Evolutionary conservation across 2,329 filamentous ascomycete genomes (phyloP).

Genomic region (Microsporum audouinii): DNA sequence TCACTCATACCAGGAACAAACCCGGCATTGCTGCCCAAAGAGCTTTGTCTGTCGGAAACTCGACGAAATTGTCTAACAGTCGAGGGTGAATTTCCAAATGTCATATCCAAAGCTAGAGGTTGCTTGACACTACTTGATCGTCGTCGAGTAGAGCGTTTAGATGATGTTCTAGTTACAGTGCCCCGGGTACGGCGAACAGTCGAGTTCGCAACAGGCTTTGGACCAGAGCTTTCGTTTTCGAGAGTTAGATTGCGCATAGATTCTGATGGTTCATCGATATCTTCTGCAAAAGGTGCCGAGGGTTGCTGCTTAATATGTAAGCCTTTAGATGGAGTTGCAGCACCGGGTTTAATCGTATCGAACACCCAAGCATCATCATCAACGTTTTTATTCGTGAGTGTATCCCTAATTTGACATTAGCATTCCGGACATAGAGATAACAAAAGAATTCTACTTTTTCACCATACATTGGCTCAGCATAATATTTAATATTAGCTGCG

Average conservation of each 20-base stretch:
- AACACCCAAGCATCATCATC: conserved; percentile 89
- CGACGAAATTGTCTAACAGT: conserved; percentile 86
- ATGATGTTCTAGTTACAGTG: conserved; percentile 38
- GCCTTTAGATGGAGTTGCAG: conserved; percentile 47
- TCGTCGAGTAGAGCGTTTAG: conserved; percentile 32
- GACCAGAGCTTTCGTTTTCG: conserved; percentile 34
- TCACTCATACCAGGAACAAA: conserved; percentile 27
- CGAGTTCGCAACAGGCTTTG: conserved; percentile 46
- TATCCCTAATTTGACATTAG: conserved; percentile 39
- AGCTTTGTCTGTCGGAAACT: conserved; percentile 57
- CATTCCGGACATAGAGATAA: neutral
- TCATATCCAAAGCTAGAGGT: conserved; percentile 78
- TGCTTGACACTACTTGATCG: conserved; percentile 50
- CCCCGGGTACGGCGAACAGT: conserved; percentile 42
- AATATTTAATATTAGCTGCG: conserved; percentile 66
- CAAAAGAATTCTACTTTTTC: neutral
- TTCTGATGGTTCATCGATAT: conserved; percentile 28
- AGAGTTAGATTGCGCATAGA: conserved; percentile 32
- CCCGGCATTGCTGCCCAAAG: conserved; percentile 19
- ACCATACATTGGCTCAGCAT: conserved; percentile 71
- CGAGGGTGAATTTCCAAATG: conserved; percentile 84
- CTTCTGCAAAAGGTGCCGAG: conserved; percentile 26
- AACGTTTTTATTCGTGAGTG: conserved; percentile 48
- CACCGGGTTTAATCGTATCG: conserved; percentile 70
- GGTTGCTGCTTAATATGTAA: conserved; percentile 39